Conservation (phyloP, 257 asterid species). For the Echites panduratus region DNA sequence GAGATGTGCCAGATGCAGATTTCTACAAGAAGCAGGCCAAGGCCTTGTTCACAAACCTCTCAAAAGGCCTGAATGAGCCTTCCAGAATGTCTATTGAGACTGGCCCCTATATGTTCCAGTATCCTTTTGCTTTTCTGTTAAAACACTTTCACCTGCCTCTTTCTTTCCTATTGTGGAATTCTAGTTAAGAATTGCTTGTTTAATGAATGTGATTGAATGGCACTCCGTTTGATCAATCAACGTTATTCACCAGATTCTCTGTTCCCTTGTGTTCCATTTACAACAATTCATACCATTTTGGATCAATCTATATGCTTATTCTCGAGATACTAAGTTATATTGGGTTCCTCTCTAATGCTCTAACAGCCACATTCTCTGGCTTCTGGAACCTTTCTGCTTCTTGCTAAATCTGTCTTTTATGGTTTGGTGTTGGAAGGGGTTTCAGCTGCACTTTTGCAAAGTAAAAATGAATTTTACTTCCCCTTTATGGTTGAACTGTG, state of each 20-base stretch:
- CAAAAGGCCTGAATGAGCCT: slow-evolving; percentile 72
- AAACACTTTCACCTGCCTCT: background rate
- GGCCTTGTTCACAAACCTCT: slow-evolving; percentile 76
- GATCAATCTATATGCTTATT: background rate
- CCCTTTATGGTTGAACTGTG: background rate
- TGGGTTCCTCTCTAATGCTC: no score
- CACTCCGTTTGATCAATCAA: background rate
- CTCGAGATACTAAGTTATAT: background rate
- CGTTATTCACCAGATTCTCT: background rate
- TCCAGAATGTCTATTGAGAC: slow-evolving; percentile 94
- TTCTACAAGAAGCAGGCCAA: slow-evolving; percentile 84
- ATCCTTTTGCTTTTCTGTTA: slow-evolving; percentile 41
- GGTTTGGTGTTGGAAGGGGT: background rate
- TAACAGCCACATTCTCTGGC: background rate
- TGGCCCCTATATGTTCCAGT: slow-evolving; percentile 86
- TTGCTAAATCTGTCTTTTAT: background rate
- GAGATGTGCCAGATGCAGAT: slow-evolving; percentile 79
- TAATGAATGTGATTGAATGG: background rate
- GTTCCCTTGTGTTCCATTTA: background rate
- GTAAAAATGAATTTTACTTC: background rate
- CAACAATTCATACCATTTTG: background rate
- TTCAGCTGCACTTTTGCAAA: background rate
- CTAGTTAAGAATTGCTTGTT: background rate
- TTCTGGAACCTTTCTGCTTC: background rate
- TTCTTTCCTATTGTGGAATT: background rate